Conservation (phyloP, 1,284 basidiomycete genomes). For the Wallemia hederae region DNA sequence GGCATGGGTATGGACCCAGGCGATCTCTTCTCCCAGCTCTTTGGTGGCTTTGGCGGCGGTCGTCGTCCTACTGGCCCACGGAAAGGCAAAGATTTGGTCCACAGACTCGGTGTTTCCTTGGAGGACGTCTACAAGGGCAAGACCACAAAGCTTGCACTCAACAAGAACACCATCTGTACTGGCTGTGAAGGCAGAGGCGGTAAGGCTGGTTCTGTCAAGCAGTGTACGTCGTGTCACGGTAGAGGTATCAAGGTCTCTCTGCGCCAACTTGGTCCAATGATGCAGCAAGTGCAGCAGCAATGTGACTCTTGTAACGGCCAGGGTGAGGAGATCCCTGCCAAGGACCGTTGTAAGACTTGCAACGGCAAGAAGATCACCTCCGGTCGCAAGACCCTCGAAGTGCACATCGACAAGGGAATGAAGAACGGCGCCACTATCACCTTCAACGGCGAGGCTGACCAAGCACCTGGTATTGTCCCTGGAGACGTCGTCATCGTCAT, state of each 20-base stretch:
- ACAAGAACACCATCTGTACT: constrained; percentile 73
- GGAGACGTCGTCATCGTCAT: constrained; percentile 94
- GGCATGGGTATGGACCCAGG: constrained; percentile 81
- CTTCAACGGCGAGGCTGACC: constrained; percentile 87
- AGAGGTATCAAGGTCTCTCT: constrained; percentile 74
- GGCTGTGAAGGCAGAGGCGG: constrained; percentile 92
- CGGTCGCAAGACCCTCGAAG: constrained; percentile 94
- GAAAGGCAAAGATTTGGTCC: constrained; percentile 92
- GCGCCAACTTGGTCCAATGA: constrained; percentile 96
- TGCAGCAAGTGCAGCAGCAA: constrained; percentile 89
- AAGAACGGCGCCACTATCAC: constrained; percentile 86
- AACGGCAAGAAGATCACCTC: constrained; percentile 82
- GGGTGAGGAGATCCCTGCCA: constrained; percentile 78
- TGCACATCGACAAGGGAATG: constrained; percentile 99
- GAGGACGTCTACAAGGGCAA: constrained; percentile 98
- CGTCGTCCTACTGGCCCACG: constrained; percentile 46
- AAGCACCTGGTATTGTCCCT: constrained; percentile 62
- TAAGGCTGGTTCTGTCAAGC: constrained; percentile 75
- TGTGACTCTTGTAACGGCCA: constrained; percentile 77
- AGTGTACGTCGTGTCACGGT: constrained; percentile 53
- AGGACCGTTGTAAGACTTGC: constrained; percentile 78
- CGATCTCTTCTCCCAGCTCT: constrained; percentile 94
- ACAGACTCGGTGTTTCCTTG: constrained; percentile 79
- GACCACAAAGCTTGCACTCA: constrained; percentile 86
- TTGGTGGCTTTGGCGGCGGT: constrained; percentile 37